phyloP scores from a whole-genome alignment of 1,139 yeast species.

The Lizanozyma gosingica region DNA sequence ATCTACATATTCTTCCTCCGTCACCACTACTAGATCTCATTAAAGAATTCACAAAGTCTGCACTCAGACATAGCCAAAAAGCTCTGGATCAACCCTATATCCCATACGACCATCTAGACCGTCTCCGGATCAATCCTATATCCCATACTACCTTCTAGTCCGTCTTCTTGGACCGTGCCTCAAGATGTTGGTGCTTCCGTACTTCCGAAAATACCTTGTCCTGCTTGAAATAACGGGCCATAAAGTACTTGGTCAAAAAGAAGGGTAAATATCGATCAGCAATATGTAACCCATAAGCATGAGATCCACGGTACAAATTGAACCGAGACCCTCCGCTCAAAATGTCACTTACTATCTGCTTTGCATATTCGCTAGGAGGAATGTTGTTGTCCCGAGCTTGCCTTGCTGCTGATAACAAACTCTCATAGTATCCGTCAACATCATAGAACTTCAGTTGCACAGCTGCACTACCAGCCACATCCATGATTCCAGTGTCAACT shows the following conservation, averaged over 20 bases:
- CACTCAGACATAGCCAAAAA: no score
- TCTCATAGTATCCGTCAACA: conserved; percentile 22
- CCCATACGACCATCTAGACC: no score
- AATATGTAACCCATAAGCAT: conserved; percentile 16
- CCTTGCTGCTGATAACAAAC: conserved; percentile 14
- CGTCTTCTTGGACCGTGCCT: not conserved
- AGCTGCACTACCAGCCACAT: conserved; percentile 10
- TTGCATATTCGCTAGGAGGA: conserved; percentile 22
- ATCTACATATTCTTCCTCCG: no score
- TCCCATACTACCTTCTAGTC: no score
- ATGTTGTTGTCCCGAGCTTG: conserved; percentile 22
- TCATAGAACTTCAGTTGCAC: conserved; percentile 11
- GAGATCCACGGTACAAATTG: conserved; percentile 22
- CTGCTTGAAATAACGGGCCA: conserved; percentile 25
- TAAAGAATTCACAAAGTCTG: no score
- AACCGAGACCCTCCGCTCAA: conserved; percentile 16
- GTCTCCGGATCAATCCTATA: no score
- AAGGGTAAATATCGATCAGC: conserved; percentile 19
- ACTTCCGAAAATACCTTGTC: conserved; percentile 13
- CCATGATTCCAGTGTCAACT: conserved; percentile 28
- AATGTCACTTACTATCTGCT: conserved; percentile 18
- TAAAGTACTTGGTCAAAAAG: conserved; percentile 18
- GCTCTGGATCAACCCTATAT: no score
- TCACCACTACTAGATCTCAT: no score
- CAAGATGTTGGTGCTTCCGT: not conserved